These are phyloP conservation scores for Lippia alba DNA, from an alignment of 305 asterid species.

Conservation along the genomic window DNA sequence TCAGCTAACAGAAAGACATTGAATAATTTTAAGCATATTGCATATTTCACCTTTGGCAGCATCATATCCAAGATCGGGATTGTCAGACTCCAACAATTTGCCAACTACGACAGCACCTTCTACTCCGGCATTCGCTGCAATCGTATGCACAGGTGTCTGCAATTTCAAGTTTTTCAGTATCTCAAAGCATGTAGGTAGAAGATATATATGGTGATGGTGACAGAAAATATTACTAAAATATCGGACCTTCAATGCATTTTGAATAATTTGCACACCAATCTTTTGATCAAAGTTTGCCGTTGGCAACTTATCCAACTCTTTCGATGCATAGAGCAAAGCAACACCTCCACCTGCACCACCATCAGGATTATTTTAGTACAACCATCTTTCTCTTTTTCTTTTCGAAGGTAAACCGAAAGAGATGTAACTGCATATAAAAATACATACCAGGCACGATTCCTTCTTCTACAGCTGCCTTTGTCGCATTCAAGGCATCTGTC, in stretches of 20 bases:
- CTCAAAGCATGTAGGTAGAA: background rate
- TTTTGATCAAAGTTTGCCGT: conserved; percentile 92
- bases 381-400: background rate
- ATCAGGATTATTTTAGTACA: conserved; percentile 10
- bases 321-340: conserved; percentile 82
- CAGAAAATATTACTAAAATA: background rate
- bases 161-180: conserved; percentile 10
- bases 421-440: background rate
- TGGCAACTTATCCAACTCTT: conserved; percentile 70
- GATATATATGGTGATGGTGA: background rate
- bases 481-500: conserved; percentile 90
- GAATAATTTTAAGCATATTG: background rate
- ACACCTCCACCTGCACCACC: conserved; percentile 79
- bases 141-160: conserved; percentile 83
- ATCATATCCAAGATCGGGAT: conserved; percentile 85
- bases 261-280: conserved; percentile 91
- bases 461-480: conserved; percentile 94
- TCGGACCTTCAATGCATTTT: conserved; percentile 84
- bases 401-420: background rate
- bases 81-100: conserved; percentile 76
- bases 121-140: conserved; percentile 87
- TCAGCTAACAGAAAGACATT: background rate
- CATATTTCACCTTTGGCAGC: conserved; percentile 72
- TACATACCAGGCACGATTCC: conserved; percentile 80
- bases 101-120: conserved; percentile 96